Evolutionary conservation across 495 filamentous ascomycete genomes (phyloP), one percentile per base, ranked within the genome.

Genomic region (Barbatosphaeria neglecta): DNA sequence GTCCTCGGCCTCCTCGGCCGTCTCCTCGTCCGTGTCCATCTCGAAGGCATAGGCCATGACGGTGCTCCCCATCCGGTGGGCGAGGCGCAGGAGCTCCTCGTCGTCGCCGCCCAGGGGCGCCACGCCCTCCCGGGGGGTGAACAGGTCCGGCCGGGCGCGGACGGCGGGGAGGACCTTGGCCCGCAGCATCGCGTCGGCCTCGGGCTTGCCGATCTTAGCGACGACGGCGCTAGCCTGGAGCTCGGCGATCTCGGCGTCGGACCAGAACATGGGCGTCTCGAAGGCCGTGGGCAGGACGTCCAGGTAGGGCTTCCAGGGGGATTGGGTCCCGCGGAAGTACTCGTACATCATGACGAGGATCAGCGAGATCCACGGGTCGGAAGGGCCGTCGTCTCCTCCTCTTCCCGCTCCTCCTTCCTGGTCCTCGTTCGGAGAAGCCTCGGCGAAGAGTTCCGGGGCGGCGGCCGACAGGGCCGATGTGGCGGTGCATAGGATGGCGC

Each of bases 21-120:
- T 65, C 9, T 76, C 69, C 1, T 74, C 65, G 6, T 71, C 66
- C 6, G 68, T 64, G 10, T 74, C 72, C 0, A 97, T 73, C 50
- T 95, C 90, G 54, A 97, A 97, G 2, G 87, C 89, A 60, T 96
- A 96, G 4, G 87, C 83, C 89, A 96, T 95, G 37, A 95, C 92
- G 15, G 83, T 74, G 13, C 83, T 87, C 0, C 83, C 90, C 77
- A 95, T 85, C 9, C 74, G 71, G 61, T 95, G 88, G 25, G 80
- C 78, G 7, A 89, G 66, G 16, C 60, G 50, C 5, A 87, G 53
- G 15, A 89, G 62, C 20, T 74, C 62, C 17, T 72, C 66, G 40
- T 77, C 69, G 16, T 66, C 66, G 40, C 76, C 69, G 16, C 66
- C 28, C 7, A 65, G 44, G 4, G 17, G 68, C 37, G 53, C 56